Evolutionary conservation across 163 green algal species (phyloP), one percentile per base, ranked within the genome.

Genomic region (Scenedesmus sp.): DNA sequence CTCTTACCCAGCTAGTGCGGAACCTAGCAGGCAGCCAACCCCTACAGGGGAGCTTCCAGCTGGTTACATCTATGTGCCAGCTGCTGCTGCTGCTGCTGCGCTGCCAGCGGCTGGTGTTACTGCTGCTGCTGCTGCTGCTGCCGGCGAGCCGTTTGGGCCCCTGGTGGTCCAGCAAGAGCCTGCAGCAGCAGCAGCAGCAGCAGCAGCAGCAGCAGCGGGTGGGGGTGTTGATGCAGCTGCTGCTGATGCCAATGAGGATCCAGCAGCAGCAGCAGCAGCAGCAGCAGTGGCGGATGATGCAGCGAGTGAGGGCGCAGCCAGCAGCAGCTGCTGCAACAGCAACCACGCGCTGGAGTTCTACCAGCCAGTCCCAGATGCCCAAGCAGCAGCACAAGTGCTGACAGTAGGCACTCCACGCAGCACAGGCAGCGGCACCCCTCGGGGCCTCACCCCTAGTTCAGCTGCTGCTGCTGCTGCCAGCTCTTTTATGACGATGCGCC

Each of bases 401-500:
- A 57, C 12, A 2, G 57, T 57, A 9, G 76, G 8, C 46, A 84
- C 34, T 3, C 76, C 76, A 3, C 34, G 57, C 76, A 23, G 52
- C 55, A 15, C 81, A 34, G 54, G 81, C 13, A 46, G 26, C 13
- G 54, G 10, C 55, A 85, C 54, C 2, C 54, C 55, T 10, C 54
- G 67, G 1, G 54, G 23, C 9, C 12, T 86, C 2, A 90, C 86
- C 13, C 86, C 86, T 7, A 67, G 86, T 15, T 88, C 86, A 52
- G 67, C 86, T 70, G 46, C 86, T 83, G 67, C 66, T 46, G 82
- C 77, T 64, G 60, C 60, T 4, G 67, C 82, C 7, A 54, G 52
- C 10, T 84, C 82, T 0, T 92, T 81, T 57, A 88, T 92, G 89
- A 92, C 89, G 1, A 81, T 90, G 73, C 83, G 83, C 13, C 90